These are phyloP conservation scores for Apocynum venetum DNA, from an alignment of 257 asterid species.

Conservation along the genomic window DNA sequence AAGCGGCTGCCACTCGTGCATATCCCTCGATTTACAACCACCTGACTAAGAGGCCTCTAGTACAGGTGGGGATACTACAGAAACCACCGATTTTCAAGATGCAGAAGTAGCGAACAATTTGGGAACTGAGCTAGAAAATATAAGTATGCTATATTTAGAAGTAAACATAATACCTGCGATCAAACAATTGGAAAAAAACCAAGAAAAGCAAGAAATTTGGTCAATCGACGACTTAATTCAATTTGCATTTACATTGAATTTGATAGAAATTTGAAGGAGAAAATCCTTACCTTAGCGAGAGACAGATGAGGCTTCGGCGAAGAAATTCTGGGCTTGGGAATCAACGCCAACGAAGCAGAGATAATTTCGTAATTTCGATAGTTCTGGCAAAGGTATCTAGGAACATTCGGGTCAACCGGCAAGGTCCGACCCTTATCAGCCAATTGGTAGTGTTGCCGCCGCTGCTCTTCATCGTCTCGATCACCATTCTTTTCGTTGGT, in stretches of 20 bases:
- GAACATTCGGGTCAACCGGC: constrained; percentile 87
- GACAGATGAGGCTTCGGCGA: constrained; percentile 24
- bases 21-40: too few relatives aligned
- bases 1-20: too few relatives aligned
- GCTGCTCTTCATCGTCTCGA: constrained; percentile 34
- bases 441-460: constrained; percentile 32
- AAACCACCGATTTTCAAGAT: not conserved
- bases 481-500: not conserved
- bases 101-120: not conserved
- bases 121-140: not conserved
- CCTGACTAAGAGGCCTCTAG: too few relatives aligned
- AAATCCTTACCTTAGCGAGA: not conserved
- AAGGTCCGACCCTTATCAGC: constrained; percentile 72
- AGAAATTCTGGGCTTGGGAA: constrained; percentile 67
- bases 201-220: not conserved
- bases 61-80: too few relatives aligned
- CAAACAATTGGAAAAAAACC: not conserved
- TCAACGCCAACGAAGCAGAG: constrained; percentile 80
- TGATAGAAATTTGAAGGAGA: not conserved
- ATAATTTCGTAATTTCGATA: constrained; percentile 51
- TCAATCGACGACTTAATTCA: not conserved
- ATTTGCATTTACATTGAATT: not conserved
- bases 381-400: constrained; percentile 92
- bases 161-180: not conserved
- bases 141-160: not conserved